phyloP scores from a whole-genome alignment of 768 basidiomycete species.

The Macrolepiota albuminosa region DNA sequence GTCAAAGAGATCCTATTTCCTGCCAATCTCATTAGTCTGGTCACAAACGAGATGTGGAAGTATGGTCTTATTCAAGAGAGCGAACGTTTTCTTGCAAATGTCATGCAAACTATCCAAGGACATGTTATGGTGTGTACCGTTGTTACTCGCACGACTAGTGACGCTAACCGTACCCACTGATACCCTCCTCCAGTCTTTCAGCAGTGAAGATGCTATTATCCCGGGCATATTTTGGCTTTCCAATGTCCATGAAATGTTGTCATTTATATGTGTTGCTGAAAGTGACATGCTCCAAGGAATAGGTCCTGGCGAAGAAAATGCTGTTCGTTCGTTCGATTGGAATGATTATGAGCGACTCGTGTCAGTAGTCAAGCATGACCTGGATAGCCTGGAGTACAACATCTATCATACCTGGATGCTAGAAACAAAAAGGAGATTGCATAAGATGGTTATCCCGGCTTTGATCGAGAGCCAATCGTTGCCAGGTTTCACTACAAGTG shows the following conservation, averaged over 20 bases:
- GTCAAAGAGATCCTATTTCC: conserved; percentile 99
- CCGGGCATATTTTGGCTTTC: conserved; percentile 99
- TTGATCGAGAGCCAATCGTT: conserved; percentile 96
- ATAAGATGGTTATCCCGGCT: conserved; percentile 99
- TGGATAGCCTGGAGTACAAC: conserved; percentile 98
- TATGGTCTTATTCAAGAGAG: conserved; percentile 95
- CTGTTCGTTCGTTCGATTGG: conserved; percentile 93
- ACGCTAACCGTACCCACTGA: neutral
- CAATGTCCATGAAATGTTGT: conserved; percentile 98
- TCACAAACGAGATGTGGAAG: conserved; percentile 99
- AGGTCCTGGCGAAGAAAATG: conserved; percentile 90
- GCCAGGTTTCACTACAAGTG: conserved; percentile 95
- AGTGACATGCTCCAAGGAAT: conserved; percentile 98
- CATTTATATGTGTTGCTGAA: conserved; percentile 98
- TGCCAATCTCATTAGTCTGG: conserved; percentile 93
- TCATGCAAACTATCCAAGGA: conserved; percentile 96
- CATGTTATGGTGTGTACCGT: conserved; percentile 86
- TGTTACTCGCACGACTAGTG: conserved; percentile 3
- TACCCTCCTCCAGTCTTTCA: conserved; percentile 61
- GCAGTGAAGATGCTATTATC: conserved; percentile 89
- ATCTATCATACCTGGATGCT: conserved; percentile 99
- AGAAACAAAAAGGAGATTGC: conserved; percentile 92
- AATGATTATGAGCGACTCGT: conserved; percentile 94
- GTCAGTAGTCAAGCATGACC: conserved; percentile 97
- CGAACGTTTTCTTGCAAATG: conserved; percentile 96